These are phyloP conservation scores for Gracilaria gracilis DNA, from an alignment of 23 red algal species.

Conservation along the genomic window DNA sequence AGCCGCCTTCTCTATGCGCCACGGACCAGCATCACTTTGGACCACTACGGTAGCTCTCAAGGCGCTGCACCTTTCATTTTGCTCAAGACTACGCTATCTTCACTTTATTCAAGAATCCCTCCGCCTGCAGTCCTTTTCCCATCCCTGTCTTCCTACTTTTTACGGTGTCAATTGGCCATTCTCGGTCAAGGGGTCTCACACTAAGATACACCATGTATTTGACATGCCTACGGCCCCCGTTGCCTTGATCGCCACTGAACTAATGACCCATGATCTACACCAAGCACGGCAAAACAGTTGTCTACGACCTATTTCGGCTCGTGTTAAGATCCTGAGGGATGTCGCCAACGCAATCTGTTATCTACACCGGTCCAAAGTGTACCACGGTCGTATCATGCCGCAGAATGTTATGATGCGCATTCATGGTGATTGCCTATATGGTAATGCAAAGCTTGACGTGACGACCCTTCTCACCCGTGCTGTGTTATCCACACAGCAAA, in stretches of 20 bases:
- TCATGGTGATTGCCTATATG: constrained; percentile 15
- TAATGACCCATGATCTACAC: constrained; percentile 29
- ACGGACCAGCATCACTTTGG: constrained; percentile 30
- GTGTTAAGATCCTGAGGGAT: constrained; percentile 4
- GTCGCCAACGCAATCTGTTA: constrained; percentile 40
- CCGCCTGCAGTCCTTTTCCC: constrained; percentile 36
- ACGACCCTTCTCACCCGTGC: constrained; percentile 6
- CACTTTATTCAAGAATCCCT: constrained; percentile 45
- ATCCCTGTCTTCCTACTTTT: constrained; percentile 32
- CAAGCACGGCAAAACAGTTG: constrained; percentile 14
- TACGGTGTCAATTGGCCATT: constrained; percentile 46
- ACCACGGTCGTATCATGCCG: constrained; percentile 22
- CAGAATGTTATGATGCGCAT: constrained; percentile 33
- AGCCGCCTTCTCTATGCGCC: constrained; percentile 36
- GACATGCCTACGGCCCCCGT: constrained; percentile 16
- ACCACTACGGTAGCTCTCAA: constrained; percentile 34
- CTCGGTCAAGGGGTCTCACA: constrained; percentile 1
- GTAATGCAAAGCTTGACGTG: constrained; percentile 33
- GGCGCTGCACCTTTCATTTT: constrained; percentile 26
- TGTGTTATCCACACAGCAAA: constrained; percentile 19
- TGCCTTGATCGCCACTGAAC: constrained; percentile 16
- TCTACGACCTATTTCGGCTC: not conserved
- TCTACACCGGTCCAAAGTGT: not conserved
- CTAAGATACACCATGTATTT: not conserved
- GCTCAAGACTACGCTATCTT: constrained; percentile 21